Evolutionary conservation across 495 filamentous ascomycete species (phyloP), one percentile per base, ranked within the genome.

Genomic region (Penicillium arizonense): DNA sequence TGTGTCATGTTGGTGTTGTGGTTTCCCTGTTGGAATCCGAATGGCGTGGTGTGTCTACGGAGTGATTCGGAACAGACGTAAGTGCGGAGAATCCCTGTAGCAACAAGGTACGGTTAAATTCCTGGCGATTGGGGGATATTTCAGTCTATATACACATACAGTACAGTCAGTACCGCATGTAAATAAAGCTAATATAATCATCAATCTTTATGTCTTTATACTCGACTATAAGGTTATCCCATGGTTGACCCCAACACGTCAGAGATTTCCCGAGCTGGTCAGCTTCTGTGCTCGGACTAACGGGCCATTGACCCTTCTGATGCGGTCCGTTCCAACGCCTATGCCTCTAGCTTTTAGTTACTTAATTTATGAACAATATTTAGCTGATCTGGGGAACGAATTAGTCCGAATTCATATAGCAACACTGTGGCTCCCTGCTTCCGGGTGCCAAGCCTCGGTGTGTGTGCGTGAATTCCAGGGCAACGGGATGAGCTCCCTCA

Each of bases 371-470:
- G 7, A 12, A 11, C 13, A 14, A 1, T 9, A 2, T 33, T 24
- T 23, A 21, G 13, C 28, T 30, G 40, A 18, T 35, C 28, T 30
- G 38, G 47, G 37, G 37, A 42, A 42, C 28, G n/a, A 3, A 35
- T 35, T 34, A 20, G 21, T 12, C 18, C 18, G 18, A 18, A 18
- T 18, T 18, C 18, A 18, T 18, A 18, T 18, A 18, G 18, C 18
- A 18, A 18, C 18, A 35, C 44, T 49, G 62, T 55, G 43, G 49
- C 39, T 58, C 58, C 59, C 61, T 67, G 69, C 59, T 69, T 67
- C 67, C 70, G 67, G 70, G 36, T 53, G 71, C 71, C 71, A 74
- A 74, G 70, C 65, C 64, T 64, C 61, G 64, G 57, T 74, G 70
- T 69, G 61, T 66, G 57, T 63, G 68, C 60, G 64, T 52, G 59